Evolutionary conservation across 2,329 filamentous ascomycete species (phyloP).

Genomic region (Dissoconium aciculare): DNA sequence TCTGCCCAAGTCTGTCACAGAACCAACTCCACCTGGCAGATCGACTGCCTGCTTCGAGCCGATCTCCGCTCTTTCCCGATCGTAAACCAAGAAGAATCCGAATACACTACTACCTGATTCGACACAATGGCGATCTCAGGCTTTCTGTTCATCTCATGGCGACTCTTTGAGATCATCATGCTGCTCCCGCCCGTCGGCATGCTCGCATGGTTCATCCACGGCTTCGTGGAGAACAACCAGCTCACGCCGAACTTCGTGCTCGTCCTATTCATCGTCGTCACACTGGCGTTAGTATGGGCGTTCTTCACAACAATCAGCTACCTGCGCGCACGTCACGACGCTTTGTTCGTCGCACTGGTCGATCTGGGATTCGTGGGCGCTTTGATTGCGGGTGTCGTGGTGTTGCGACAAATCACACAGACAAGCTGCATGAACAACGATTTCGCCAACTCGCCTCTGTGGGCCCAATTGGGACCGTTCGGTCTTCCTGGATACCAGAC

Average conservation of each 20-base stretch:
- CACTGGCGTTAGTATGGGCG: constrained; percentile 46
- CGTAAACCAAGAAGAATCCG: no score
- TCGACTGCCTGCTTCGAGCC: neutral
- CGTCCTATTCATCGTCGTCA: constrained; percentile 49
- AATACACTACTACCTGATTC: constrained; percentile 6
- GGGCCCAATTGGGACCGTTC: constrained; percentile 32
- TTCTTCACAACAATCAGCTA: constrained; percentile 47
- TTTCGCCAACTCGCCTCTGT: constrained; percentile 31
- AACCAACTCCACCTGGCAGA: neutral
- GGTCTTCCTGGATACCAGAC: constrained; percentile 17
- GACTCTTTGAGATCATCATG: constrained; percentile 45
- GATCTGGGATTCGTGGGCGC: constrained; percentile 5
- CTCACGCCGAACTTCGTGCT: constrained; percentile 47
- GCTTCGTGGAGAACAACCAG: constrained; percentile 40
- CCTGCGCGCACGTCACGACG: constrained; percentile 43
- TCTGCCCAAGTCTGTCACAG: neutral
- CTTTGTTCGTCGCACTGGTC: constrained; percentile 45
- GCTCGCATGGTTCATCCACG: constrained; percentile 48
- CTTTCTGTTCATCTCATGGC: constrained; percentile 47
- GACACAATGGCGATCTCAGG: constrained; percentile 35
- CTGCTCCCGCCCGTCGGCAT: constrained; percentile 50
- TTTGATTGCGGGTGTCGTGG: constrained; percentile 5
- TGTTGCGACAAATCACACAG: constrained; percentile 40
- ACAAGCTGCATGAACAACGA: constrained; percentile 49
- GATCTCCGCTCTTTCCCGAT: neutral